Conservation (phyloP, 805 yeast species). For the Schwanniomyces vanrijiae region DNA sequence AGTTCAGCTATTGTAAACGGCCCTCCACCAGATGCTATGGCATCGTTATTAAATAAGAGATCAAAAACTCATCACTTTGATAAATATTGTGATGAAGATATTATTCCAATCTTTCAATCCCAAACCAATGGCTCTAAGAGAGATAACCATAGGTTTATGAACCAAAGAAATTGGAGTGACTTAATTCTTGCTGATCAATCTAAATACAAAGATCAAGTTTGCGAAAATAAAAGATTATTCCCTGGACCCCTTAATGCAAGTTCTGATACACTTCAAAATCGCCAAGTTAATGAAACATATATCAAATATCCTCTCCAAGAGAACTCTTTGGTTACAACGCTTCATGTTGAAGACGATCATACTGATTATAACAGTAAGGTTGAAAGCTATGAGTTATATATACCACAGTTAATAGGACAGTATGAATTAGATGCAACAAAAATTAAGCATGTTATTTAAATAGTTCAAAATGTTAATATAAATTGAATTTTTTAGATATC, state of each 20-base stretch:
- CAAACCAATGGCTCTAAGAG: slow-evolving; percentile 57
- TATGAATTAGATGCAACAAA: slow-evolving; percentile 27
- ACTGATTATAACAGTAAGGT: slow-evolving; percentile 50
- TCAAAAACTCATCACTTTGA: slow-evolving; percentile 69
- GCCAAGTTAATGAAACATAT: slow-evolving; percentile 26
- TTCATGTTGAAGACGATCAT: slow-evolving; percentile 71
- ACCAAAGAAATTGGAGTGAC: slow-evolving; percentile 73
- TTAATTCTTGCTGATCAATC: slow-evolving; percentile 52
- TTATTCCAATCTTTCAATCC: slow-evolving; percentile 65
- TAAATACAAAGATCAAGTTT: slow-evolving; percentile 17
- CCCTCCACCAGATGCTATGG: slow-evolving; percentile 91
- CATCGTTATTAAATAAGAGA: slow-evolving; percentile 66
- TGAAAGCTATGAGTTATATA: slow-evolving; percentile 63
- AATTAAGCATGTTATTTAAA: slow-evolving; percentile 30
- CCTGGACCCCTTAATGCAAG: slow-evolving; percentile 41
- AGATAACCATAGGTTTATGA: slow-evolving; percentile 54
- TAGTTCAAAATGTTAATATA: background rate
- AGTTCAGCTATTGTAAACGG: slow-evolving; percentile 90
- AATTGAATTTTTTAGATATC: background rate
- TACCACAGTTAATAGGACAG: slow-evolving; percentile 56
- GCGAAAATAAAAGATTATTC: slow-evolving; percentile 23
- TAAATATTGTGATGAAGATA: slow-evolving; percentile 69
- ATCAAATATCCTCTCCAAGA: slow-evolving; percentile 55
- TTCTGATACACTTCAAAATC: slow-evolving; percentile 9
- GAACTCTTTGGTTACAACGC: slow-evolving; percentile 62